A percentile compares a stretch with the other conserved stretches of the same genome.
Conservation (phyloP, 2,329 filamentous ascomycete species). For the Westerdykella sp. region DNA sequence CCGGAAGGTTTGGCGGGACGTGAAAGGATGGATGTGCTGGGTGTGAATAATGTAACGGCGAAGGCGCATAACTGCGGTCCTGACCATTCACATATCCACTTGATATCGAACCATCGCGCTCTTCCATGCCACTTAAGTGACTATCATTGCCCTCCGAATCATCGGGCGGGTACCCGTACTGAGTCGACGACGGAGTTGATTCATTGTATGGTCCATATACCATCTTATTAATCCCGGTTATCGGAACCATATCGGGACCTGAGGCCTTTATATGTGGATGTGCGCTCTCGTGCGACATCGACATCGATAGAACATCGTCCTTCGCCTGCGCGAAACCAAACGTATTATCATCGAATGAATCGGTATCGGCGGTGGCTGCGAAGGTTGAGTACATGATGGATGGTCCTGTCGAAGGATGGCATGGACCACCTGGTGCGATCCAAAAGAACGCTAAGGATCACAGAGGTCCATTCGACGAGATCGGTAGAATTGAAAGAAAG, state of each 20-base stretch:
- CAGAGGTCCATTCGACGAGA: constrained; percentile 19
- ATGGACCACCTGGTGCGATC: constrained; percentile 25
- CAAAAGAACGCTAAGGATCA: constrained; percentile 14
- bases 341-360: constrained; percentile 30
- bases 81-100: constrained; percentile 24
- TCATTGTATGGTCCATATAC: constrained; percentile 32
- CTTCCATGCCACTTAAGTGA: constrained; percentile 27
- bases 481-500: constrained; percentile 6
- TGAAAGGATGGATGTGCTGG: constrained; percentile 4
- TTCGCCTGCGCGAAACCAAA: constrained; percentile 30
- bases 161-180: constrained; percentile 33
- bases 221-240: constrained; percentile 31
- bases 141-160: constrained; percentile 31
- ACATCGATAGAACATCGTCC: constrained; percentile 27
- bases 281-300: constrained; percentile 28
- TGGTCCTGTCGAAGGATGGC: constrained; percentile 13
- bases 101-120: constrained; percentile 27
- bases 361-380: constrained; percentile 27
- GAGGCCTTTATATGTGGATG: constrained; percentile 27
- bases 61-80: constrained; percentile 23
- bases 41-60: constrained; percentile 24
- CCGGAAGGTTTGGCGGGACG: constrained; percentile 4
- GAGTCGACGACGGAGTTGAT: constrained; percentile 36
- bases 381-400: constrained; percentile 33
- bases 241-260: constrained; percentile 18